phyloP scores from a whole-genome alignment of 768 basidiomycete genomes.

The Clathrus columnatus region DNA sequence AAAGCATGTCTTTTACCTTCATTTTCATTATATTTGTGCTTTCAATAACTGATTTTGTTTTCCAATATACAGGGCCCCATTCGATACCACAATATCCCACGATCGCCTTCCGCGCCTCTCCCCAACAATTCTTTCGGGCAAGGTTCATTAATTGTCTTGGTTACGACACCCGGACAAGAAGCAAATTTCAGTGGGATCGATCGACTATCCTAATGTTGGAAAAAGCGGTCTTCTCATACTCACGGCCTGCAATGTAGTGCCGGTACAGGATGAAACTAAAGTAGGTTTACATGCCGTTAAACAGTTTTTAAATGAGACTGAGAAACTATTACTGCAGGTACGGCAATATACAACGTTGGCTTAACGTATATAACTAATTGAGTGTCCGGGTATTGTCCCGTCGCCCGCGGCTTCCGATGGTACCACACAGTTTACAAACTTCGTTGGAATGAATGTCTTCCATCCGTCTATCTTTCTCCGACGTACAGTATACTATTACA shows the following conservation, averaged over 20 bases:
- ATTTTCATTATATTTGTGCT: neutral
- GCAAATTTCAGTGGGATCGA: constrained; percentile 95
- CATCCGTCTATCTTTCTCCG: constrained; percentile 82
- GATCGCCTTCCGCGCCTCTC: constrained; percentile 96
- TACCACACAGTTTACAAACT: constrained; percentile 89
- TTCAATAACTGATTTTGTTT: neutral
- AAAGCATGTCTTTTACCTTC: no score
- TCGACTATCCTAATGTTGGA: constrained; percentile 98
- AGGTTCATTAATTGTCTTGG: neutral
- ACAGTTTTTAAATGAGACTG: neutral
- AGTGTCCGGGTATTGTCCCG: constrained; percentile 97
- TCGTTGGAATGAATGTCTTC: constrained; percentile 74
- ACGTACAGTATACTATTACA: constrained; percentile 70
- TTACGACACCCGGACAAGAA: constrained; percentile 86
- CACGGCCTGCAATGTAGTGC: constrained; percentile 92
- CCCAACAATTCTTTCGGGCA: constrained; percentile 93
- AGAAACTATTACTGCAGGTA: constrained; percentile 33
- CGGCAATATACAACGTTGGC: constrained; percentile 99
- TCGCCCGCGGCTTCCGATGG: constrained; percentile 78
- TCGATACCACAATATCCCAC: constrained; percentile 92
- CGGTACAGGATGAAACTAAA: constrained; percentile 97
- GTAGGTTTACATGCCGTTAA: constrained; percentile 17
- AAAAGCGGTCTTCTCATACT: constrained; percentile 96
- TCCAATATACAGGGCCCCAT: constrained; percentile 87
- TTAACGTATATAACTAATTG: constrained; percentile 94